A percentile compares a stretch with the other conserved stretches of the same genome.
Evolutionary conservation across 2,329 filamentous ascomycete species (phyloP).

Genomic region (Onygena corvina): DNA sequence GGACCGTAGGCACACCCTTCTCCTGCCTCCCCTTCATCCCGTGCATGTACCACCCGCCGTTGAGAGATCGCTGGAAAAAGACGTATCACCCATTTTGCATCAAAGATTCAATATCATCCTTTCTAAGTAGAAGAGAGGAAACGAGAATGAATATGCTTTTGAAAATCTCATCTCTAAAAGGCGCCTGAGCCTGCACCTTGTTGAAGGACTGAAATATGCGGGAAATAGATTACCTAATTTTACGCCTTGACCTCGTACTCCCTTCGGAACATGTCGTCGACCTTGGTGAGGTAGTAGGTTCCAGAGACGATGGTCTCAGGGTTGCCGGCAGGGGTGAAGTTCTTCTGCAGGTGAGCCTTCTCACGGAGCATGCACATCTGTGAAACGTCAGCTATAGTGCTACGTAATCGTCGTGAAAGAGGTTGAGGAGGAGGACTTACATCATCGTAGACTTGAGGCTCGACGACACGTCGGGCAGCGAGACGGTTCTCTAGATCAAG

Average conservation of each 20-base stretch:
- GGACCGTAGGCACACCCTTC: not conserved
- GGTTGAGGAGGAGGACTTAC: conserved; percentile 41
- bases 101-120: conserved; percentile 1
- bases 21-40: not conserved
- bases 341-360: conserved; percentile 71
- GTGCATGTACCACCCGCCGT: conserved; percentile 1
- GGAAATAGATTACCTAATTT: conserved; percentile 16
- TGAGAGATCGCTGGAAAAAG: not conserved
- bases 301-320: conserved; percentile 53
- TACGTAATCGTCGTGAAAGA: not conserved
- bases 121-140: conserved; percentile 4
- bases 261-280: conserved; percentile 79
- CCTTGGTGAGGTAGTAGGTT: conserved; percentile 66
- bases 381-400: not conserved
- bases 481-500: conserved; percentile 60
- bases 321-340: conserved; percentile 57
- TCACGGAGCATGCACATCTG: conserved; percentile 71
- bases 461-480: conserved; percentile 51
- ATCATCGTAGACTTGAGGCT: conserved; percentile 61
- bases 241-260: conserved; percentile 58
- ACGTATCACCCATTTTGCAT: not conserved
- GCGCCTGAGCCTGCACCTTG: not conserved
- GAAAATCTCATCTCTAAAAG: not conserved
- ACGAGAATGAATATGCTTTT: not conserved
- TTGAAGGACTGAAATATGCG: conserved; percentile 9